Base-by-base conservation (phyloP, 2,329 filamentous ascomycete genomes). In the Pseudovirgaria hyperparasitica region DNA sequence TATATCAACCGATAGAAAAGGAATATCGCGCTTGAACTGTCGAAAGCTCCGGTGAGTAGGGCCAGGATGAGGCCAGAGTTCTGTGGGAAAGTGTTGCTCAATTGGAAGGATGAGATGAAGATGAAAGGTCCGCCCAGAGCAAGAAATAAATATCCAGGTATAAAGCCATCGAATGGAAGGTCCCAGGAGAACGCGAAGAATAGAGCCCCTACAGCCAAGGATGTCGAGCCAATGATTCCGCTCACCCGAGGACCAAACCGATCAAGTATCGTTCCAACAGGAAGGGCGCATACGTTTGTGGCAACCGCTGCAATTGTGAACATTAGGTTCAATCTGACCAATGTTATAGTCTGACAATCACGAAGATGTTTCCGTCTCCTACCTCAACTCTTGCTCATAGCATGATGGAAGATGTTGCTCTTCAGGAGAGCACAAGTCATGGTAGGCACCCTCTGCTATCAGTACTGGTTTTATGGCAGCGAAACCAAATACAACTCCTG, bases 271-370 rank as follows among this genome's bases (percentile, higher is more conserved):
- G 82, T 81, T 23, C 86, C 86, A 8, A 92, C 74, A 2, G 85
- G 82, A 5, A 93, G 64, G 9, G 86, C 85, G 21, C 75, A 82
- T 9, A 92, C 78, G 43, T 93, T 93, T 20, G 85, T 92, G 5
- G 72, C 79, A 7, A 92, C 84, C 9, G 84, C 85, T 9, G 85
- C 85, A 21, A 85, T 69, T 5, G 84, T 92, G 62, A 93, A 93
- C 81, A 92, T 92, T 39, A 93, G 61, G 50, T 93, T 93, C 30
- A 93, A 66, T 32, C 63, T 65, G 27, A 39, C 70, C 70, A 64
- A 25, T 66, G 50, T 28, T 57, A 34, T 5, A 81, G 76, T 3
- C 74, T 74, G 47, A 85, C 76, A 9, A 63, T 55, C 34, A 86
- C 77, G 15, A 92, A 62, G 6, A 90, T 70, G 1, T 10, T n/a